Evolutionary conservation across 1,139 yeast species (phyloP), one percentile per base, ranked within the genome.

Genomic region (Lodderomyces beijingensis): DNA sequence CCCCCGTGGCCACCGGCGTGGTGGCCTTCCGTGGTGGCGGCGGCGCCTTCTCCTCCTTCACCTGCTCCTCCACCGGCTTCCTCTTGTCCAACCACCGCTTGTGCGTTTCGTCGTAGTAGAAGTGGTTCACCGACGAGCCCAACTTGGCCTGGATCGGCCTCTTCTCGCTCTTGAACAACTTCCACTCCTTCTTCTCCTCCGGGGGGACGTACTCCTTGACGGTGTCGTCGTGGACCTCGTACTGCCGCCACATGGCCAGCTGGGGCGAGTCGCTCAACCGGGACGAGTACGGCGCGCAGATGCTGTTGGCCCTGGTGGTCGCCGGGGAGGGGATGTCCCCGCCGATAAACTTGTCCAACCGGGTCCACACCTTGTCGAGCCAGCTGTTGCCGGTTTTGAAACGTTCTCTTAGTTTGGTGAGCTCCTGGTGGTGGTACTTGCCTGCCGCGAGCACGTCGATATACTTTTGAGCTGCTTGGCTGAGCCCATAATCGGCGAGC

Each of bases 281-380:
- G 6, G 69, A 62, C 2, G 70, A 60, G 39, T 61, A 61, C 3
- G 25, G 11, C 10, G 17, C 27, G 22, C 22, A 89, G n/a, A n/a
- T n/a, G n/a, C n/a, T n/a, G n/a, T n/a, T n/a, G n/a, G n/a, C n/a
- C n/a, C n/a, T n/a, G n/a, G n/a, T n/a, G n/a, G n/a, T n/a, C n/a
- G n/a, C n/a, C n/a, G n/a, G n/a, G n/a, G n/a, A n/a, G n/a, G n/a
- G n/a, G n/a, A n/a, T n/a, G 34, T 86, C 96, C 28, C 80, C 91
- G 34, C 86, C 96, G 42, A 91, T 91, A 52, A 89, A 86, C 54
- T 87, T 87, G 52, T 87, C 95, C 40, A 88, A 65, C 33, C 83
- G 88, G 6, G 89, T 91, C 93, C 94, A 84, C 39, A 88, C 80
- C 49, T 77, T 82, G 47, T 88, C 95, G 38, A 88, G 64, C 46